Conservation (phyloP, 106 monocot species). For the Posidonia australis region DNA sequence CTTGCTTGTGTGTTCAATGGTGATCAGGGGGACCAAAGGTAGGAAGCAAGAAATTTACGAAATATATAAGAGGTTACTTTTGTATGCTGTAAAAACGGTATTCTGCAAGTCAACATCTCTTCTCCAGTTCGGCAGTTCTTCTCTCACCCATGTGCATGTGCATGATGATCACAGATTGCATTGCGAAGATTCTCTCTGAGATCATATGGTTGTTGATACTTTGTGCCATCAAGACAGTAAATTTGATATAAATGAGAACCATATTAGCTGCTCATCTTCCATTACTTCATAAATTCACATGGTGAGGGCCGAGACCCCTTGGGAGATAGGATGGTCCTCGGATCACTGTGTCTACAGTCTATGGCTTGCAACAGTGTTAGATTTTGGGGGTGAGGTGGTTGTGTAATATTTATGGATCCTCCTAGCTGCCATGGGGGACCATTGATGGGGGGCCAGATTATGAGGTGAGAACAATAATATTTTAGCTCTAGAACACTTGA, state of each 20-base stretch:
- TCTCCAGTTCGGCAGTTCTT: background rate
- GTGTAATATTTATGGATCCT: no score
- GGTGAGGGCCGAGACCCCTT: background rate
- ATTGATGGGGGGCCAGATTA: no score
- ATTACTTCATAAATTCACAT: background rate
- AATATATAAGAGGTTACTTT: background rate
- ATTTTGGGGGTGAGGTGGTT: background rate
- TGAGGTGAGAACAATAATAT: no score
- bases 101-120: background rate
- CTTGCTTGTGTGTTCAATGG: background rate
- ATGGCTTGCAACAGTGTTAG: background rate
- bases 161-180: background rate
- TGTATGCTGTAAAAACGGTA: background rate
- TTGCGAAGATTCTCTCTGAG: no score
- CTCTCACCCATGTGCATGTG: background rate
- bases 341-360: background rate
- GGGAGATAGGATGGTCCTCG: background rate
- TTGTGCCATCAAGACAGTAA: no score
- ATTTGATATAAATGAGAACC: no score
- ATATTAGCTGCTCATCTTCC: background rate
- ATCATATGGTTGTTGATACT: no score
- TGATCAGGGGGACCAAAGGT: background rate
- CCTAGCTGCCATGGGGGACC: no score
- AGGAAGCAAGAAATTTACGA: background rate
- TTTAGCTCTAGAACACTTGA: no score